Conservation (phyloP, 2,329 filamentous ascomycete genomes). For the Simplicillium aogashimaense region DNA sequence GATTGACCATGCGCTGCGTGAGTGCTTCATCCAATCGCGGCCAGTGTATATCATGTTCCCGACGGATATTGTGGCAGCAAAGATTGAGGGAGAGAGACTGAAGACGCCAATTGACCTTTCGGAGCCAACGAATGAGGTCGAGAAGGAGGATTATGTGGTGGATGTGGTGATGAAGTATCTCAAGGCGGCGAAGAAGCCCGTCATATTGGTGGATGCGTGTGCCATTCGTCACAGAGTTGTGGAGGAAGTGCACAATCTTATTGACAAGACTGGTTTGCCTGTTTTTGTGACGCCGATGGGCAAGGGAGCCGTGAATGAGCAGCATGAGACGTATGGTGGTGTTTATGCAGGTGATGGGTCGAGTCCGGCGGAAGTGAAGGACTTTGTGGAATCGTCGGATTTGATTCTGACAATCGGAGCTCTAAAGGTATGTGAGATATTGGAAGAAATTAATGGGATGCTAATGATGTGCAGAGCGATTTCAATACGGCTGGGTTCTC, state of each 20-base stretch:
- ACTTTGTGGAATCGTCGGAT: constrained; percentile 58
- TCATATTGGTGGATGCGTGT: constrained; percentile 77
- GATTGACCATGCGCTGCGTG: constrained; percentile 67
- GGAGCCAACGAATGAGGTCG: constrained; percentile 54
- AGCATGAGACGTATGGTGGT: constrained; percentile 65
- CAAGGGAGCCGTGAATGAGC: constrained; percentile 74
- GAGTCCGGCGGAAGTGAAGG: constrained; percentile 49
- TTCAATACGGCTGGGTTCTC: constrained; percentile 80
- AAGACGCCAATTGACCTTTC: constrained; percentile 60
- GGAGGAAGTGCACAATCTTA: constrained; percentile 60
- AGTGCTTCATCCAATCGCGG: constrained; percentile 64
- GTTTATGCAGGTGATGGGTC: constrained; percentile 78
- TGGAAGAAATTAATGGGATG: not conserved
- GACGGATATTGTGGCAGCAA: constrained; percentile 67
- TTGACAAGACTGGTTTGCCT: constrained; percentile 65
- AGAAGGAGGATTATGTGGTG: constrained; percentile 74
- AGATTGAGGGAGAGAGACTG: constrained; percentile 64
- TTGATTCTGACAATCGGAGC: constrained; percentile 61
- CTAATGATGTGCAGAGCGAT: constrained; percentile 43
- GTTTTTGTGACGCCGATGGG: constrained; percentile 88
- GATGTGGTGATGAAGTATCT: constrained; percentile 67
- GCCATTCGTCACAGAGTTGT: constrained; percentile 68
- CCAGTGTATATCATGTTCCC: constrained; percentile 81
- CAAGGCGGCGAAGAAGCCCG: constrained; percentile 60
- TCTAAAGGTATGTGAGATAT: constrained; percentile 34